Evolutionary conservation across 2,329 filamentous ascomycete genomes (phyloP).

Genomic region (Beauveria sp.): DNA sequence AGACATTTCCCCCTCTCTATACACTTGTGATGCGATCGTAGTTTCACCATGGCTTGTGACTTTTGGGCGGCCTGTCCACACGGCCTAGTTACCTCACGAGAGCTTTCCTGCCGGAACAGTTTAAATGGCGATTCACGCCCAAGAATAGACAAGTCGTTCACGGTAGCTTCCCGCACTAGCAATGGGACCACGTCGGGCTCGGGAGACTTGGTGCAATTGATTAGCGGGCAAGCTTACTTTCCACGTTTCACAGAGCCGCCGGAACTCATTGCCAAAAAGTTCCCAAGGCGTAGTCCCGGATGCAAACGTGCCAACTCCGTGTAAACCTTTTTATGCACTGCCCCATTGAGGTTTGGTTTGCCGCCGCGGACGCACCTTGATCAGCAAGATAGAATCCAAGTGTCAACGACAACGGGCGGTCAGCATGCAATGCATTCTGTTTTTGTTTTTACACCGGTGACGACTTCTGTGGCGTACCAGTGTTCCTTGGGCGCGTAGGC

Average conservation of each 20-base stretch:
- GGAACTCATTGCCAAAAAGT: background rate
- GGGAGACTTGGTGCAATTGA: background rate
- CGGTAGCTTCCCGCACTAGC: background rate
- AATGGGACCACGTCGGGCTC: background rate
- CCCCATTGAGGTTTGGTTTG: slow-evolving; percentile 2
- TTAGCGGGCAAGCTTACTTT: background rate
- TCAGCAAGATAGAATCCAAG: background rate
- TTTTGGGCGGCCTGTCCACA: background rate
- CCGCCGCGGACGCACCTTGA: background rate
- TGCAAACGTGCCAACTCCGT: background rate
- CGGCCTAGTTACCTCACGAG: background rate
- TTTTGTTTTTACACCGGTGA: too few relatives aligned
- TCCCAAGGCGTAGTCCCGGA: too few relatives aligned
- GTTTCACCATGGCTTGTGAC: background rate
- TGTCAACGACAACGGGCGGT: background rate
- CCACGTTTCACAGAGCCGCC: slow-evolving; percentile 6
- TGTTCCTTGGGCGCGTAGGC: background rate
- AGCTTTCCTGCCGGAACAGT: background rate
- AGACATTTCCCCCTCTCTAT: background rate
- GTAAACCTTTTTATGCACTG: background rate
- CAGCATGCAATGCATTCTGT: background rate
- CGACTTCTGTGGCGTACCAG: background rate
- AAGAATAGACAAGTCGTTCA: background rate
- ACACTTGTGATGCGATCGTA: background rate
- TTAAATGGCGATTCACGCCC: too few relatives aligned